Percentiles rank a stretch among this genome's conserved stretches.
These are phyloP conservation scores for Leccinum variicolor DNA, from an alignment of 768 basidiomycete genomes.

Conservation along the genomic window DNA sequence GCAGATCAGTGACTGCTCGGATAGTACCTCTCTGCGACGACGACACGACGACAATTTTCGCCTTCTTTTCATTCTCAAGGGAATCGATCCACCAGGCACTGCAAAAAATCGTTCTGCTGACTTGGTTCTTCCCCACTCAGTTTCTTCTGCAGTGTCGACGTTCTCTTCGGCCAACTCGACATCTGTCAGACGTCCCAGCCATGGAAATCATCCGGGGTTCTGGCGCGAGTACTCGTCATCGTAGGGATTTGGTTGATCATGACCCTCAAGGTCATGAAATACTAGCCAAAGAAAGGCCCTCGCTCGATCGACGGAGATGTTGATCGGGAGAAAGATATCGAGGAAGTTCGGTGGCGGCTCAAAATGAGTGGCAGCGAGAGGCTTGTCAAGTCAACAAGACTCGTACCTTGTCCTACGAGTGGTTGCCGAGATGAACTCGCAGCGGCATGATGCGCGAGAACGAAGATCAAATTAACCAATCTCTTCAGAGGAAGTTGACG, in stretches of 20 bases:
- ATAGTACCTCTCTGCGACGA: constrained; percentile 25
- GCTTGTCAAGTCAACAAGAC: constrained; percentile 34
- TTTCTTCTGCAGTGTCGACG: constrained; percentile 72
- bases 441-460: constrained; percentile 72
- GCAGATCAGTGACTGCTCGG: neutral
- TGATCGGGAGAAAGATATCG: constrained; percentile 80
- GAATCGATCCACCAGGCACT: constrained; percentile 60
- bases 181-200: constrained; percentile 50
- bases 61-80: constrained; percentile 49
- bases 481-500: constrained; percentile 75
- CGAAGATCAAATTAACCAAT: constrained; percentile 84
- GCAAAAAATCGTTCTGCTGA: constrained; percentile 70
- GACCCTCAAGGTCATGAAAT: constrained; percentile 75
- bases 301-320: constrained; percentile 67
- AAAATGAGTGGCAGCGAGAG: constrained; percentile 66
- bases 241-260: constrained; percentile 64
- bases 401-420: constrained; percentile 5
- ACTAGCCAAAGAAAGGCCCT: constrained; percentile 80
- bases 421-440: constrained; percentile 41
- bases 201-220: constrained; percentile 62
- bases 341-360: constrained; percentile 71
- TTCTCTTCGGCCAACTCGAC: constrained; percentile 65
- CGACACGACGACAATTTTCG: constrained; percentile 35
- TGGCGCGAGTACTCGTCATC: constrained; percentile 60
- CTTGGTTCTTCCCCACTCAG: constrained; percentile 77